phyloP scores from a whole-genome alignment of 2,329 filamentous ascomycete species.

The Cladosporium oxysporum region DNA sequence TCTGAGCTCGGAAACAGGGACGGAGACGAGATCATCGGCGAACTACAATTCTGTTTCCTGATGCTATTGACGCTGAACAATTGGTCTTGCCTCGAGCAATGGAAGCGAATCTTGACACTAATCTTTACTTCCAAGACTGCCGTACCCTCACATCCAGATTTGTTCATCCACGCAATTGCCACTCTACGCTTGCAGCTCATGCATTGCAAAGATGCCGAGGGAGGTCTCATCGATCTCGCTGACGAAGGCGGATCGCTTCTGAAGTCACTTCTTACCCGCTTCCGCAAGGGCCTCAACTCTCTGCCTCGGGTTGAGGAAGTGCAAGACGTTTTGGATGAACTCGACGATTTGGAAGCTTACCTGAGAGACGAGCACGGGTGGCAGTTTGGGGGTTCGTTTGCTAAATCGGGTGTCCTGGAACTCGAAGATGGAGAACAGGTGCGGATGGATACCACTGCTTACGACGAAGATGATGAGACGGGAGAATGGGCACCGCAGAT shows the following conservation, averaged over 20 bases:
- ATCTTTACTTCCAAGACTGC: constrained; percentile 59
- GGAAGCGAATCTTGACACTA: constrained; percentile 60
- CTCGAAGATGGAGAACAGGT: constrained; percentile 65
- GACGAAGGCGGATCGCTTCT: constrained; percentile 55
- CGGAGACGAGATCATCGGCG: constrained; percentile 50
- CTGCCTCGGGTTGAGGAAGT: constrained; percentile 45
- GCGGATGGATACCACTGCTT: constrained; percentile 53
- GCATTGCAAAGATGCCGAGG: constrained; percentile 61
- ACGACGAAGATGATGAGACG: constrained; percentile 62
- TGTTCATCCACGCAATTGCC: constrained; percentile 56
- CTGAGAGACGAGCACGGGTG: constrained; percentile 59
- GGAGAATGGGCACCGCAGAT: constrained; percentile 66
- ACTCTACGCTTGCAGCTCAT: constrained; percentile 55
- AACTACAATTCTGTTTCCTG: constrained; percentile 64
- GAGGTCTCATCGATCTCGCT: constrained; percentile 61
- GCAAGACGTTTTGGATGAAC: constrained; percentile 52
- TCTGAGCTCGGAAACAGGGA: constrained; percentile 38
- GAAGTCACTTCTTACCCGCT: constrained; percentile 53
- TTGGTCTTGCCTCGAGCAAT: constrained; percentile 66
- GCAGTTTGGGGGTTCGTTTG: constrained; percentile 57
- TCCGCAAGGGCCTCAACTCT: constrained; percentile 54
- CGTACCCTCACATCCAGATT: constrained; percentile 48
- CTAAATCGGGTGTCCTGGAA: constrained; percentile 59
- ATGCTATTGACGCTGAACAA: constrained; percentile 66
- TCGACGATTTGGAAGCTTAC: constrained; percentile 57